phyloP scores from a whole-genome alignment of 352 stramenopile species.

The Globisporangium takayamanum region DNA sequence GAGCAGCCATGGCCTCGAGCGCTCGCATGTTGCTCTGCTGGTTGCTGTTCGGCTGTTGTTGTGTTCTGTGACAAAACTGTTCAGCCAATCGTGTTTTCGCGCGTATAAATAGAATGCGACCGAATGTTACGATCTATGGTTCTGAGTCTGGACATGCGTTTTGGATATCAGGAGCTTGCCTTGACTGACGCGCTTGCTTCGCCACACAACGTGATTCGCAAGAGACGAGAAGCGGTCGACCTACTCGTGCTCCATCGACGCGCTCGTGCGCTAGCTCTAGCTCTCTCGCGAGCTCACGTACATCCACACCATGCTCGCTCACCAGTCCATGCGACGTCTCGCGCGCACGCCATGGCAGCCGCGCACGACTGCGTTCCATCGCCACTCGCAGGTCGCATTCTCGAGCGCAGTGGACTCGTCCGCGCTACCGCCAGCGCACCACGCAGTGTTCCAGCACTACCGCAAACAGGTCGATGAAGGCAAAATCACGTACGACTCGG shows the following conservation, averaged over 20 bases:
- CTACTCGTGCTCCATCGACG: too few relatives aligned
- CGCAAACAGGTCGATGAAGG: conserved; percentile 46
- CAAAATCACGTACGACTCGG: conserved; percentile 58
- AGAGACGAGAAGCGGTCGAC: too few relatives aligned
- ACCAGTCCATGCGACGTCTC: conserved; percentile 7
- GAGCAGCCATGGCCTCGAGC: too few relatives aligned
- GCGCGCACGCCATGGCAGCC: conserved; percentile 5
- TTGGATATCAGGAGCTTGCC: too few relatives aligned
- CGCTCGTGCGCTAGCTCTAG: too few relatives aligned
- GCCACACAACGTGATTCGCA: too few relatives aligned
- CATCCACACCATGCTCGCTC: neutral
- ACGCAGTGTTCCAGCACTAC: conserved; percentile 27
- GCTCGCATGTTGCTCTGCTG: neutral
- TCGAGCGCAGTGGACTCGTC: neutral
- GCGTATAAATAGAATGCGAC: too few relatives aligned
- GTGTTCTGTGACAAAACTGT: too few relatives aligned
- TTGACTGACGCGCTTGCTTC: too few relatives aligned
- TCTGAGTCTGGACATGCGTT: too few relatives aligned
- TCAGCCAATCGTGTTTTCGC: too few relatives aligned
- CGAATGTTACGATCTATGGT: too few relatives aligned
- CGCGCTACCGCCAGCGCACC: neutral
- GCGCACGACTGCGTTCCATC: neutral
- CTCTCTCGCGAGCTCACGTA: neutral
- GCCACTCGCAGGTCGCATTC: conserved; percentile 4
- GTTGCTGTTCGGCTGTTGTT: neutral